These are phyloP conservation scores for Lachnellula arida DNA, from an alignment of 2,329 filamentous ascomycete genomes.

Conservation along the genomic window DNA sequence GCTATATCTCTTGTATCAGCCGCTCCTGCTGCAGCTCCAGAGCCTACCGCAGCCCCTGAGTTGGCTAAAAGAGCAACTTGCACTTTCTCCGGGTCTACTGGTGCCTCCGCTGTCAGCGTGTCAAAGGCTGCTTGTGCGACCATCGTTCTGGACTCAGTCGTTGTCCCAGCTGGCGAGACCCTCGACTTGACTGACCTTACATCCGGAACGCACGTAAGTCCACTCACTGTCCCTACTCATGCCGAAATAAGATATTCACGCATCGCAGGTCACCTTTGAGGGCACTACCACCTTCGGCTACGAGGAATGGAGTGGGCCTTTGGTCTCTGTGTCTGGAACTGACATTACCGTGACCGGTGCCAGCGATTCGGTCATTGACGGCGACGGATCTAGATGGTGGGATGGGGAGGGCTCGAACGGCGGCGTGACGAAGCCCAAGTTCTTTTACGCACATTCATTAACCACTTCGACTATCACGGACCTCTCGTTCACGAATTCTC, in stretches of 20 bases:
- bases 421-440: conserved; percentile 59
- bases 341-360: conserved; percentile 15
- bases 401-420: conserved; percentile 55
- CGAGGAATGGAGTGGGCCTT: conserved; percentile 59
- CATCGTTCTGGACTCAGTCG: conserved; percentile 49
- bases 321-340: conserved; percentile 41
- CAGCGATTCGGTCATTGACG: conserved; percentile 42
- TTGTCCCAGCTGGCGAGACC: conserved; percentile 53
- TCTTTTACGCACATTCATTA: conserved; percentile 52
- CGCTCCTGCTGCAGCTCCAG: conserved; percentile 15
- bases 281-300: conserved; percentile 67
- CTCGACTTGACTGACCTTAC: conserved; percentile 53
- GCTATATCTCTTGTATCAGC: conserved; percentile 15
- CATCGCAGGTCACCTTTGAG: conserved; percentile 50
- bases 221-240: background rate
- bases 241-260: background rate
- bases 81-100: conserved; percentile 45
- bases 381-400: conserved; percentile 41
- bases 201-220: conserved; percentile 37
- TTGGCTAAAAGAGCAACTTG: conserved; percentile 35
- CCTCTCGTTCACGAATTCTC: conserved; percentile 50
- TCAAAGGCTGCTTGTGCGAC: conserved; percentile 48
- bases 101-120: conserved; percentile 41
- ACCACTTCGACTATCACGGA: conserved; percentile 44
- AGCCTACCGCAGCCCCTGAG: conserved; percentile 25